Evolutionary conservation across 2,329 filamentous ascomycete species (phyloP), one percentile per base, ranked within the genome.

Genomic region (Zopfia rhizophila): DNA sequence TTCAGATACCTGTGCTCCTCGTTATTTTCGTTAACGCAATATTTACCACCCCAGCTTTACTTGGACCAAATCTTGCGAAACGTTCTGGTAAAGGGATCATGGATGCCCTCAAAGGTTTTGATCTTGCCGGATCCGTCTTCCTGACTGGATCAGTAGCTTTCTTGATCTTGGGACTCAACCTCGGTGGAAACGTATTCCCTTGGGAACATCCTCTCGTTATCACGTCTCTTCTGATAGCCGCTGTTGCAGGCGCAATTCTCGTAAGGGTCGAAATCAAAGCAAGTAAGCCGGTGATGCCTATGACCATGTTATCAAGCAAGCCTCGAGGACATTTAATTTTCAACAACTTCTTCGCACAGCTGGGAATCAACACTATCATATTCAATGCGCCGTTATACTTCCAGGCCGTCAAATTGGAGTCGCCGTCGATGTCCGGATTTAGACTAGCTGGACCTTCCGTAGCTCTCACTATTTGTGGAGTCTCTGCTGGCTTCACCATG

Each of bases 351-450:
- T 79, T 81, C 50, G 75, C 75, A 0, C 65, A 72, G 5, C 68
- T 81, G 12, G 75, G 77, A 1, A 68, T 79, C 48, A 78, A 81
- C 50, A 78, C 78, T 3, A 82, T 88, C 53, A 74, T 89, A 12
- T 89, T 90, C 72, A 86, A 87, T 60, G 84, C 84, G 5, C 89
- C 89, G 1, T 75, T 92, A 6, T 92, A 87, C 74, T 91, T 75
- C 48, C 72, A 75, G 55, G 72, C 72, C 19, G 72, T 74, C 22
- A 71, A 72, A 33, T 66, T 74, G 14, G 84, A 86, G 46, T 81
- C 79, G 5, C 85, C 89, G 12, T 90, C 88, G 0, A 75, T 79
- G 17, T 90, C 88, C 0, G 89, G 89, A n/a, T 80, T 91, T 19
- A 82, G 85, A 30, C 84, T 92, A 40, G 79, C 89, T 14, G 75